These are phyloP conservation scores for Colletotrichum limetticola DNA, from an alignment of 2,329 filamentous ascomycete genomes.

Conservation along the genomic window DNA sequence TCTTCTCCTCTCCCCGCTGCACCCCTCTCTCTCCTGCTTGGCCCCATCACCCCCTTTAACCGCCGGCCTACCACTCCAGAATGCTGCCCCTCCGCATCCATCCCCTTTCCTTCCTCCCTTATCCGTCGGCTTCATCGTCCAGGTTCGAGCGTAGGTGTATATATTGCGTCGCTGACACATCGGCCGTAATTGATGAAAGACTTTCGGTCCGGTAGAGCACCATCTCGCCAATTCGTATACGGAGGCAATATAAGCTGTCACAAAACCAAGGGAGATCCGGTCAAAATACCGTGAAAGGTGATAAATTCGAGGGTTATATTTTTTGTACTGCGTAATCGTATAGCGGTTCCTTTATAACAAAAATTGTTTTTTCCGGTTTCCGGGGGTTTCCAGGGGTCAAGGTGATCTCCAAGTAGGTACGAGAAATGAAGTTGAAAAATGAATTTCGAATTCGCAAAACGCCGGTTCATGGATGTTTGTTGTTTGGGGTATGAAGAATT, in stretches of 20 bases:
- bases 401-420: conserved; percentile 13
- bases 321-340: neutral
- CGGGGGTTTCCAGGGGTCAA: neutral
- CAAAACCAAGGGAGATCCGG: neutral
- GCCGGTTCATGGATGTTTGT: conserved; percentile 27
- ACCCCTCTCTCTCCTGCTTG: too few relatives aligned
- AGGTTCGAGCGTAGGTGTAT: neutral
- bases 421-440: conserved; percentile 15
- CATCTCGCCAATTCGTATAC: neutral
- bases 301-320: neutral
- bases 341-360: neutral
- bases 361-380: neutral
- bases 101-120: neutral
- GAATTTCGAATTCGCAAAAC: conserved; percentile 26
- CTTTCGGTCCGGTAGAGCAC: neutral
- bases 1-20: too few relatives aligned
- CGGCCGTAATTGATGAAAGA: neutral
- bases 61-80: too few relatives aligned
- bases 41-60: too few relatives aligned
- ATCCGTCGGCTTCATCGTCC: neutral
- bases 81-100: neutral
- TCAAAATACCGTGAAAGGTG: neutral
- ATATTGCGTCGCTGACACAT: neutral
- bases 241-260: neutral
- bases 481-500: conserved; percentile 1